A percentile compares a stretch with the other conserved stretches of the same genome.
Evolutionary conservation across 257 asterid genomes (phyloP).

Genomic region (Orobanche coerulescens): DNA sequence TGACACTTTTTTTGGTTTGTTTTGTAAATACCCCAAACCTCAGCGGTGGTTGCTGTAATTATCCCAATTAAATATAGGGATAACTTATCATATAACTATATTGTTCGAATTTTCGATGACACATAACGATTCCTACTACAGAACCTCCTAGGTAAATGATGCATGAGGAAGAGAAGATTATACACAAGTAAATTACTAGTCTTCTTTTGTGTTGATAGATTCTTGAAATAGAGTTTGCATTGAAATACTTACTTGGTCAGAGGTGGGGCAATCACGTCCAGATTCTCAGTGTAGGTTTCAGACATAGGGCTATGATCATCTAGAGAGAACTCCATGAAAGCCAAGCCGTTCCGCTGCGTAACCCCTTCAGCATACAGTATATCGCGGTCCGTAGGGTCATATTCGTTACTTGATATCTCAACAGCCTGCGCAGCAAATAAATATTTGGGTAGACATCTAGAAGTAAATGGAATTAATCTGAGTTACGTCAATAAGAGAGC

Average conservation of each 20-base stretch:
- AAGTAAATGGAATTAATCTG: background rate
- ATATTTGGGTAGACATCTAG: background rate
- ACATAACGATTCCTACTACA: too few species aligned
- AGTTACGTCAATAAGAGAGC: background rate
- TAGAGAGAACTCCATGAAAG: conserved; percentile 76
- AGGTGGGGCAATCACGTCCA: conserved; percentile 53
- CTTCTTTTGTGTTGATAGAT: background rate
- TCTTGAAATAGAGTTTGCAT: too few species aligned
- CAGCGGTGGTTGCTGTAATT: background rate
- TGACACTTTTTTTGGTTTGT: too few species aligned
- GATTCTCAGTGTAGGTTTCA: conserved; percentile 62
- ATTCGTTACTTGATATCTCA: conserved; percentile 83
- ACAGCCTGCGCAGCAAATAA: conserved; percentile 52
- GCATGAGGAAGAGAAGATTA: background rate
- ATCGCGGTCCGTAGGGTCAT: conserved; percentile 75
- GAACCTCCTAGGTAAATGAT: too few species aligned
- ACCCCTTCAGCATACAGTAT: conserved; percentile 79
- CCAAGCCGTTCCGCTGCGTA: conserved; percentile 79
- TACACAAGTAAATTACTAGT: background rate
- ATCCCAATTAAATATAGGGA: background rate
- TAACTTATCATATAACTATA: too few species aligned
- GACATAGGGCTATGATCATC: conserved; percentile 95
- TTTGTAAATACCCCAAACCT: background rate
- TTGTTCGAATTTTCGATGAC: too few species aligned
- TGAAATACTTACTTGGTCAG: conserved; percentile 44